A percentile compares a stretch with the other conserved stretches of the same genome.
phyloP scores from a whole-genome alignment of 2,329 filamentous ascomycete species.

The Neofusicoccum laricinum region DNA sequence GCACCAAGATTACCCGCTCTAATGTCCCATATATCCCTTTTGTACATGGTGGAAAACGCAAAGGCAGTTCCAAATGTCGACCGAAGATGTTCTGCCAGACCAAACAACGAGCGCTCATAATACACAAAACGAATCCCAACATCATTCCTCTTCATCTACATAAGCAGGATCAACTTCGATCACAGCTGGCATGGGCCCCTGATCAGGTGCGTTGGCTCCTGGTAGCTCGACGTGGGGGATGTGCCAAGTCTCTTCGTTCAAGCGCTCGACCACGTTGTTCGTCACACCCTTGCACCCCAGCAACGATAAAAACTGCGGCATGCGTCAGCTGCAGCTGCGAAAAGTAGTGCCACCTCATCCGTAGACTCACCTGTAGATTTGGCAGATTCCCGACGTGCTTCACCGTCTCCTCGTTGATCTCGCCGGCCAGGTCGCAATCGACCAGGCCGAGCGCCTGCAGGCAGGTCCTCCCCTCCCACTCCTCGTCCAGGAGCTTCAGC shows the following conservation, averaged over 20 bases:
- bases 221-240: conserved; percentile 24
- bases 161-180: conserved; percentile 36
- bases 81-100: background rate
- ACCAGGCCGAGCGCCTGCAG: conserved; percentile 24
- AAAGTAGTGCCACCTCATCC: background rate
- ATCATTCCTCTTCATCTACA: conserved; percentile 12
- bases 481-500: conserved; percentile 23
- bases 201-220: background rate
- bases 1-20: too few relatives aligned
- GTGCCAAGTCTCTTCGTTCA: conserved; percentile 27
- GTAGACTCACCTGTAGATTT: conserved; percentile 23
- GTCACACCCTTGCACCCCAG: conserved; percentile 27
- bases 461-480: conserved; percentile 21
- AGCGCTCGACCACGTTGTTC: conserved; percentile 21
- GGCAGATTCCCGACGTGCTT: conserved; percentile 21
- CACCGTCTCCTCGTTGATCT: conserved; percentile 23
- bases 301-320: conserved; percentile 25
- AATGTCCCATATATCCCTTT: background rate
- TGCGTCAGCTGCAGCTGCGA: conserved; percentile 3
- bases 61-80: background rate
- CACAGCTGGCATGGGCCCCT: conserved; percentile 16
- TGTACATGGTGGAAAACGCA: background rate
- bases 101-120: background rate
- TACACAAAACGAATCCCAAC: background rate
- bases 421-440: conserved; percentile 22